Evolutionary conservation across 768 basidiomycete genomes (phyloP), one percentile per base, ranked within the genome.

Genomic region (Tubosaeta sp.): DNA sequence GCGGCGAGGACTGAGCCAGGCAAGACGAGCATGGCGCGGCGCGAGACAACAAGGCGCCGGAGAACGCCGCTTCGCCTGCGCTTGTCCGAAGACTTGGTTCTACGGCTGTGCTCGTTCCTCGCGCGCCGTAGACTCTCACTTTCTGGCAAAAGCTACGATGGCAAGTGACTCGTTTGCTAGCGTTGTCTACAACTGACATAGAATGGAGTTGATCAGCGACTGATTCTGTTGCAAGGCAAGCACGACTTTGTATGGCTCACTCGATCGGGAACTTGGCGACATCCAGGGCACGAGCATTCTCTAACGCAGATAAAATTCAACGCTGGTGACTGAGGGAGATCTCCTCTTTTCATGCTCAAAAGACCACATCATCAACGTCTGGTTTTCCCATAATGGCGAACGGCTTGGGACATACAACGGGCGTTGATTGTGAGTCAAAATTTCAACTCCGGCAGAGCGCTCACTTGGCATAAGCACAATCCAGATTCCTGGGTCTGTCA

Each of bases 281-380:
- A 34, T 27, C 62, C 27, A 92, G 95, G 95, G 60, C 95, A 99
- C 73, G 93, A 97, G 76, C 92, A 95, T 65, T 89, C 95, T 46
- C 76, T 98, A 64, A 97, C 95, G 8, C 93, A 97, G 74, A 90
- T 97, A 81, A 93, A 92, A 75, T 98, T 91, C 80, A 99, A 97
- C 74, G 71, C n/a, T n/a, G n/a, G n/a, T n/a, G n/a, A n/a, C 77
- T 48, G 97, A 98, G 66, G 97, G 97, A 59, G 97, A 98, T 72
- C 79, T 99, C 14, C 78, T 99, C 46, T 97, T 99, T 72, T 86
- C 93, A 22, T 91, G 88, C 66, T 93, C 92, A 61, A 99, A 99
- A 79, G 97, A 99, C 69, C 81, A 88, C 63, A 70, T 91, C 59
- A 90, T 97, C 69, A 97, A 97, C 67, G 94, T 92, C 46, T 98